Evolutionary conservation across 306 rosid genomes (phyloP).

Genomic region (Begonia masoniana): DNA sequence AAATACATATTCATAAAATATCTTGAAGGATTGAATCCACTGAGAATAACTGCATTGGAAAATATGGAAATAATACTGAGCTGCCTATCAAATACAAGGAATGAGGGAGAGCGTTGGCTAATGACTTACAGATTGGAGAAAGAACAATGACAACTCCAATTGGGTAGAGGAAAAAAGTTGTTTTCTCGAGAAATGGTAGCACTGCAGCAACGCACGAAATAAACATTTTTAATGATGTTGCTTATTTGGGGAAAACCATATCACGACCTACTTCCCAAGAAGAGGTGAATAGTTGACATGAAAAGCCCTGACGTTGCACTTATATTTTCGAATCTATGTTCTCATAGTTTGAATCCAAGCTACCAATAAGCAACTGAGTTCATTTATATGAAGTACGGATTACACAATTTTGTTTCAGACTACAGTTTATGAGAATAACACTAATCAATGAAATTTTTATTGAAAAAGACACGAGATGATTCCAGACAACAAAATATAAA

Average conservation of each 20-base stretch:
- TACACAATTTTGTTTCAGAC: too few species aligned
- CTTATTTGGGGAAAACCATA: background rate
- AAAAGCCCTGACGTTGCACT: too few species aligned
- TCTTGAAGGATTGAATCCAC: constrained; percentile 98
- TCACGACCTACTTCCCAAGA: background rate
- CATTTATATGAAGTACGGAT: too few species aligned
- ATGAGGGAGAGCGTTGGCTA: background rate
- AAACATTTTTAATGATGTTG: background rate
- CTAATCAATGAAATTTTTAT: too few species aligned
- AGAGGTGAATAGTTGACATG: too few species aligned
- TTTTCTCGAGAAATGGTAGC: constrained; percentile 90
- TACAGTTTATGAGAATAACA: too few species aligned
- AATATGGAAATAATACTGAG: background rate
- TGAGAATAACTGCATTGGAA: constrained; percentile 69
- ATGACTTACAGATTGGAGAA: constrained; percentile 89
- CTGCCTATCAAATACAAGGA: too few species aligned
- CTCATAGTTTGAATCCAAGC: too few species aligned
- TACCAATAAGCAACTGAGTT: too few species aligned
- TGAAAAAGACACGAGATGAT: too few species aligned
- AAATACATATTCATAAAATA: constrained; percentile 84
- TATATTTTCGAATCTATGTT: too few species aligned
- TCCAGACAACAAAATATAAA: too few species aligned
- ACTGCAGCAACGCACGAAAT: constrained; percentile 34
- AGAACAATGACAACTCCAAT: constrained; percentile 80
- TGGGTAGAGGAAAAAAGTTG: constrained; percentile 88